Evolutionary conservation across 2,329 filamentous ascomycete species (phyloP).

Genomic region (Xylaria sp.): DNA sequence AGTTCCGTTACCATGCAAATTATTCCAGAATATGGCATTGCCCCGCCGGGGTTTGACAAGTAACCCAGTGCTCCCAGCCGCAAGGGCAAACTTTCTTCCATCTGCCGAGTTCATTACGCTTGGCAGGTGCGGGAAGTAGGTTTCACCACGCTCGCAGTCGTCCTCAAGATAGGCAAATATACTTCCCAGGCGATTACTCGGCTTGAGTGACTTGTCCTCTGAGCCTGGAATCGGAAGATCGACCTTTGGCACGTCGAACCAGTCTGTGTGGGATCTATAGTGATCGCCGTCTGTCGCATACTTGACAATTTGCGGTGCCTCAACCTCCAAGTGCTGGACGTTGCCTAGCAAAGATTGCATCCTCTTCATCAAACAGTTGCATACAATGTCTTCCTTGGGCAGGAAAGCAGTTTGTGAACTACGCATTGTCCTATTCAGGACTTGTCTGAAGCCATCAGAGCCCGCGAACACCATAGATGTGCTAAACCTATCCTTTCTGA

Average conservation of each 20-base stretch:
- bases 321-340: constrained; percentile 30
- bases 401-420: constrained; percentile 29
- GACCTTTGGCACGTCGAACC: constrained; percentile 26
- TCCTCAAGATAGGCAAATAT: constrained; percentile 39
- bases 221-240: constrained; percentile 15
- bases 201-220: constrained; percentile 15
- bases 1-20: constrained; percentile 30
- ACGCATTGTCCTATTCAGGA: constrained; percentile 21
- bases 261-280: constrained; percentile 32
- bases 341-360: constrained; percentile 37
- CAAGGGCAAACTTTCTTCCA: constrained; percentile 31
- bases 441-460: constrained; percentile 7
- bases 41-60: constrained; percentile 35
- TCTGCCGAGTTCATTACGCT: constrained; percentile 32
- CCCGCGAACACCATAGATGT: constrained; percentile 7
- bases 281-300: constrained; percentile 35
- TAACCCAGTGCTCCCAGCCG: constrained; percentile 29
- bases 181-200: constrained; percentile 34
- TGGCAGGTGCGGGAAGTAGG: constrained; percentile 36
- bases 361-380: constrained; percentile 24
- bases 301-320: constrained; percentile 37
- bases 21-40: constrained; percentile 37
- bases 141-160: constrained; percentile 36
- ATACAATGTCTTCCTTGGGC: constrained; percentile 32
- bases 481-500: constrained; percentile 19